Base-by-base conservation (phyloP, 1,284 basidiomycete genomes). In the Apiotrichum gamsii region DNA sequence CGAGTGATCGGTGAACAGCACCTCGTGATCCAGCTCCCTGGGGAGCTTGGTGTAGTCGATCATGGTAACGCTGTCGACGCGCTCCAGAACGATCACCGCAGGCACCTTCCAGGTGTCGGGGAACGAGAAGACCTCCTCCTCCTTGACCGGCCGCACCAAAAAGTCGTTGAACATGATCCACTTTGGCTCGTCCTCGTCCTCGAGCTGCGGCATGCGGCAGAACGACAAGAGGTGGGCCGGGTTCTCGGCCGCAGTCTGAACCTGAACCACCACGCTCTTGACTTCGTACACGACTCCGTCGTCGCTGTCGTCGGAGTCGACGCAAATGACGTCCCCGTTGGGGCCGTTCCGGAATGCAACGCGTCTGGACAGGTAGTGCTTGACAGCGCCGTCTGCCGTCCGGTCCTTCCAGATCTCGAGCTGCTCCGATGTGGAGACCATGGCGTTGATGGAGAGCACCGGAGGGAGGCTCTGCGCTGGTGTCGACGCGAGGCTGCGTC, bases 141-240 rank as follows among this genome's bases (percentile, higher is more conserved):
- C 86, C 0, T 82, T 74, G 21, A 97, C 81, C 45, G 86, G 86
- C 37, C 80, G 79, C 5, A 98, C 95, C 3, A 86, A 78, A 65
- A 99, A 98, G 67, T 98, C 94, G 65, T 99, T 98, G 80, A 98
- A 98, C 49, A 98, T 73, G 64, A 87, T 84, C 94, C 94, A 98
- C 1, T 82, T 80, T 38, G 81, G 82, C 13, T 67, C 65, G 1
- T 50, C 70, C 9, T 58, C 59, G 4, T 60, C 62, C 2, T 80
- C 80, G 41, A 83, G 80, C 0, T 85, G 85, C 83, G 58, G n/a
- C 42, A 40, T 81, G 75, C 85, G 89, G 33, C 91, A 79, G 43
- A 95, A 80, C 0, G 90, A 85, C n/a, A 94, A 85, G 18, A 97
- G 77, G 72, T 98, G 94, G 0, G 88, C 83, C 24, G 80, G 78